Evolutionary conservation across 805 yeast species (phyloP), one percentile per base, ranked within the genome.

Genomic region (Candida patagonica): DNA sequence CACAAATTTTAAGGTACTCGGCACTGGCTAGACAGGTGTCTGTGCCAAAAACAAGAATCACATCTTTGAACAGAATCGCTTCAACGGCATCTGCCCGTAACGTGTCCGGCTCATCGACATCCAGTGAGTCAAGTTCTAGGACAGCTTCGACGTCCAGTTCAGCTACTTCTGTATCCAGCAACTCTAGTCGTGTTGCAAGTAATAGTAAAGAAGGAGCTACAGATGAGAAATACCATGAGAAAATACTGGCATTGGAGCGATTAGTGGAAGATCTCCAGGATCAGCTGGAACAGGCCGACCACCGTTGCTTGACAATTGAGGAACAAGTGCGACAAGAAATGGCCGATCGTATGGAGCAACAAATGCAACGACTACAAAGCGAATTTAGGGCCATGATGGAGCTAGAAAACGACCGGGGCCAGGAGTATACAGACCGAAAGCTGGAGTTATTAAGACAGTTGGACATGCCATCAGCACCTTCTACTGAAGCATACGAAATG

Each of bases 1-100:
- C 49, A 13, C 59, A 57, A 41, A 57, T 60, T 15, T 49, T 61
- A 29, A 35, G 62, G 22, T 50, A 58, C 25, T 49, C 59, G 2
- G 52, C 60, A 5, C 45, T 50, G 24, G 59, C 61, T 6, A 40
- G 54, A 17, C 50, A 53, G 13, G 47, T 52, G 16, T 21, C 40
- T 4, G 42, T 50, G 16, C 54, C 52, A 2, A 36, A 45, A 29
- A 35, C 42, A 30, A 37, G 46, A 13, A 35, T 43, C 21, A 34
- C 51, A 13, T 42, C 48, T 6, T 22, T 37, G 20, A 29, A 43
- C 6, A 37, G 45, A 15, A 25, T 47, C 7, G 19, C 48, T 2
- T 15, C 44, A 19, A 7, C 37, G 19, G 35, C 31, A 15, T 29
- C 24, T 29, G 31, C 39, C 8, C 29, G 38, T n/a, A 19, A 31